Conservation (phyloP, 2,329 filamentous ascomycete species). For the Trichoderma asperellum region DNA sequence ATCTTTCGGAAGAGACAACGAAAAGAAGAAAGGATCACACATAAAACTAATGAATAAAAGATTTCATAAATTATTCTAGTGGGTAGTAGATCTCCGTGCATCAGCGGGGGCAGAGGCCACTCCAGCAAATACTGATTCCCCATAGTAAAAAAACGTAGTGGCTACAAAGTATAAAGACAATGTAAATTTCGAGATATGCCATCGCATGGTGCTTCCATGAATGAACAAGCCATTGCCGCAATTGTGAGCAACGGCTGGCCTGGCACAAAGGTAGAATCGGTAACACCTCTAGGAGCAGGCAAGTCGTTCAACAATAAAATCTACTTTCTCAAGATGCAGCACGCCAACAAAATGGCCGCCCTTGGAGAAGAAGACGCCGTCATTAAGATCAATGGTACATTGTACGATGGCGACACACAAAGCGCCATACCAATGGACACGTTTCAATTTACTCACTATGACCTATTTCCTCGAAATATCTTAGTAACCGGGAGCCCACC, state of each 20-base stretch:
- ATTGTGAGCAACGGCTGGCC: slow-evolving; percentile 30
- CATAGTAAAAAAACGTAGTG: neutral
- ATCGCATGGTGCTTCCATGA: slow-evolving; percentile 31
- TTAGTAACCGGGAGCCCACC: slow-evolving; percentile 30
- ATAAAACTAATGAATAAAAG: neutral
- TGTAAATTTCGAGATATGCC: slow-evolving; percentile 16
- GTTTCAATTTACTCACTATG: slow-evolving; percentile 34
- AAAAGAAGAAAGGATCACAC: neutral
- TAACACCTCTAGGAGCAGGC: slow-evolving; percentile 27
- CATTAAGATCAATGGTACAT: slow-evolving; percentile 34
- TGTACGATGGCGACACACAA: slow-evolving; percentile 29
- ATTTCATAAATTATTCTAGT: neutral
- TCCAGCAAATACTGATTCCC: neutral
- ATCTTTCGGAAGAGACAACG: neutral
- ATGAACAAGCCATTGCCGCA: slow-evolving; percentile 20
- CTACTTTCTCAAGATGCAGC: slow-evolving; percentile 31
- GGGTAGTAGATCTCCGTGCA: neutral
- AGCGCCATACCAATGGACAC: neutral
- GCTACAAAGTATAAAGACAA: too few species aligned
- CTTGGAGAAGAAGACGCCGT: slow-evolving; percentile 28
- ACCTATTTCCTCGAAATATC: slow-evolving; percentile 34
- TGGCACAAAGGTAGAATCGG: slow-evolving; percentile 15
- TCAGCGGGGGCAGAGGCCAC: neutral
- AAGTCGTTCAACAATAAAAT: slow-evolving; percentile 35
- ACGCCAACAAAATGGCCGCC: neutral